A percentile compares a stretch with the other conserved stretches of the same genome.
Evolutionary conservation across 768 basidiomycete species (phyloP).

Genomic region (Gelatoporia subvermispora): DNA sequence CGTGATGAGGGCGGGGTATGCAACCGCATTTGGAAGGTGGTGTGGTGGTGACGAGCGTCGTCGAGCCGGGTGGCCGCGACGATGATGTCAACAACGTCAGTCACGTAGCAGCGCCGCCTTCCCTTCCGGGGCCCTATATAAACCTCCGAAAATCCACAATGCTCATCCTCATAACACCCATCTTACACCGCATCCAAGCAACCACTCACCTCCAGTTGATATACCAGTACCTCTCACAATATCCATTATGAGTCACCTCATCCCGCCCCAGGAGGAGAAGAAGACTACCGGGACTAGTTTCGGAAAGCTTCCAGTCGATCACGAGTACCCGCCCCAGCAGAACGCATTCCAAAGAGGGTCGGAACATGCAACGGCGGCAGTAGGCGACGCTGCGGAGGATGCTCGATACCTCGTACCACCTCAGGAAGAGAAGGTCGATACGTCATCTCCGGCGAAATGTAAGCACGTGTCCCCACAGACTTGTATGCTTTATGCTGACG

Average conservation of each 20-base stretch:
- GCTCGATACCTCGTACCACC: slow-evolving; percentile 2
- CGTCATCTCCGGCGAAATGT: neutral
- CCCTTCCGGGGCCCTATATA: no score
- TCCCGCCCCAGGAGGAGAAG: slow-evolving; percentile 7
- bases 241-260: slow-evolving; percentile 7
- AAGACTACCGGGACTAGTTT: neutral
- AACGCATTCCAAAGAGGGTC: neutral
- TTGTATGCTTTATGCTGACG: no score
- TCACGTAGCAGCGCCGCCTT: no score
- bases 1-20: no score
- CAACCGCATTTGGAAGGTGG: no score
- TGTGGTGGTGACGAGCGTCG: no score
- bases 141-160: no score
- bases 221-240: neutral
- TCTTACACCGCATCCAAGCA: no score
- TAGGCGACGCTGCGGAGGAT: neutral
- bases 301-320: slow-evolving; percentile 3
- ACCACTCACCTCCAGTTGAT: neutral
- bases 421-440: slow-evolving; percentile 6
- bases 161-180: no score
- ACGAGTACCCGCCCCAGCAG: slow-evolving; percentile 2
- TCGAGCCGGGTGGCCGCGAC: no score
- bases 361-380: neutral
- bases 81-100: no score
- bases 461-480: neutral